These are phyloP conservation scores for Salix koriyanagi DNA, from an alignment of 345 rosid species.

Conservation along the genomic window DNA sequence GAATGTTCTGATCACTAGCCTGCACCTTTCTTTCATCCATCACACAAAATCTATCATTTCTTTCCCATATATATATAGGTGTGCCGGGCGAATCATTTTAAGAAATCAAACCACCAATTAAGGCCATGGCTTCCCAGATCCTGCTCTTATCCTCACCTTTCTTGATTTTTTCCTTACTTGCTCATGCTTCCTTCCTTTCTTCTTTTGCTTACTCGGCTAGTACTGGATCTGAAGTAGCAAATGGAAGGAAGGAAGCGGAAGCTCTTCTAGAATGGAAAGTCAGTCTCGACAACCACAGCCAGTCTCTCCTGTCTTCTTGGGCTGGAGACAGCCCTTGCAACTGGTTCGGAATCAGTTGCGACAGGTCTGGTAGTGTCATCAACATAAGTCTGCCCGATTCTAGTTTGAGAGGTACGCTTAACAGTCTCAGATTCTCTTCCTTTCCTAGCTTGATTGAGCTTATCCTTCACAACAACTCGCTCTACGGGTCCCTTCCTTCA, in stretches of 20 bases:
- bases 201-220: constrained; percentile 1
- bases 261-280: constrained; percentile 26
- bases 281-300: constrained; percentile 10
- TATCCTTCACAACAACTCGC: not conserved
- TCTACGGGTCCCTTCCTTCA: constrained; percentile 19
- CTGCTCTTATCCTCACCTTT: not conserved
- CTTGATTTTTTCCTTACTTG: not conserved
- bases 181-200: not conserved
- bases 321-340: constrained; percentile 3
- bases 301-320: constrained; percentile 6
- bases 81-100: too few species aligned
- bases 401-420: constrained; percentile 11
- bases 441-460: constrained; percentile 8
- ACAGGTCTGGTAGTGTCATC: not conserved
- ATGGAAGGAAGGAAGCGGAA: not conserved
- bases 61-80: not conserved
- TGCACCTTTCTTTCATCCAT: too few species aligned
- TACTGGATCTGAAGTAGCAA: not conserved
- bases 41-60: too few species aligned
- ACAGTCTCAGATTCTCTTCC: not conserved
- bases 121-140: not conserved
- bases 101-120: not conserved
- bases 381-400: not conserved
- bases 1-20: too few species aligned
- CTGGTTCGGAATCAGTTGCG: constrained; percentile 14